phyloP scores from a whole-genome alignment of 306 rosid genomes.

The Luffa aegyptiaca region DNA sequence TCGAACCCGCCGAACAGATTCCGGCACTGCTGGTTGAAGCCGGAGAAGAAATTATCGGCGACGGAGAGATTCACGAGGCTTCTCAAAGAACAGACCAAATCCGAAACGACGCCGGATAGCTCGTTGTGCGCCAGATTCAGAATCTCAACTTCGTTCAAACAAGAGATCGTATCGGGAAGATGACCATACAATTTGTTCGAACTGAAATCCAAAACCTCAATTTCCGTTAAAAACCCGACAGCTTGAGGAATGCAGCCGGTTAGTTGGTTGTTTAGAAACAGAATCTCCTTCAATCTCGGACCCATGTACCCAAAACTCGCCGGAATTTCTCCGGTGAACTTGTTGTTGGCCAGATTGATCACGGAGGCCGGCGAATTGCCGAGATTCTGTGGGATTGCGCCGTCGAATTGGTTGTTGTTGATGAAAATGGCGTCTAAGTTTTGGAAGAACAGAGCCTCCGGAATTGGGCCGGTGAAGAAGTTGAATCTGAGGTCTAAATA shows the following conservation, averaged over 20 bases:
- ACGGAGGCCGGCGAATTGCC: conserved; percentile 95
- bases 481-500: conserved; percentile 91
- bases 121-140: conserved; percentile 72
- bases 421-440: conserved; percentile 76
- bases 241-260: conserved; percentile 92
- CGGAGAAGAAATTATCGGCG: conserved; percentile 88
- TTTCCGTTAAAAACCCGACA: conserved; percentile 69
- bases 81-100: conserved; percentile 55
- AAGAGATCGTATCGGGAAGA: conserved; percentile 76
- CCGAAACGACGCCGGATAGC: conserved; percentile 81
- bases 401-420: conserved; percentile 76
- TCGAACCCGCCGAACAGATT: conserved; percentile 66
- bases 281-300: conserved; percentile 57
- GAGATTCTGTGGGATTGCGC: conserved; percentile 67
- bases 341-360: conserved; percentile 76
- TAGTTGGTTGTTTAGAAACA: conserved; percentile 74
- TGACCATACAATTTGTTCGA: conserved; percentile 68
- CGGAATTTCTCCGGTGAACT: conserved; percentile 66
- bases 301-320: conserved; percentile 65
- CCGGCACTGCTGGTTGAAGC: conserved; percentile 77
- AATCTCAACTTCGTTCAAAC: conserved; percentile 62
- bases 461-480: conserved; percentile 57
- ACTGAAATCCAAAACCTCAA: conserved; percentile 85
- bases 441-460: conserved; percentile 54
- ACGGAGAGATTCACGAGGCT: conserved; percentile 64